These are phyloP conservation scores for Cytospora chrysosperma DNA, from an alignment of 2,329 filamentous ascomycete genomes.

Conservation along the genomic window DNA sequence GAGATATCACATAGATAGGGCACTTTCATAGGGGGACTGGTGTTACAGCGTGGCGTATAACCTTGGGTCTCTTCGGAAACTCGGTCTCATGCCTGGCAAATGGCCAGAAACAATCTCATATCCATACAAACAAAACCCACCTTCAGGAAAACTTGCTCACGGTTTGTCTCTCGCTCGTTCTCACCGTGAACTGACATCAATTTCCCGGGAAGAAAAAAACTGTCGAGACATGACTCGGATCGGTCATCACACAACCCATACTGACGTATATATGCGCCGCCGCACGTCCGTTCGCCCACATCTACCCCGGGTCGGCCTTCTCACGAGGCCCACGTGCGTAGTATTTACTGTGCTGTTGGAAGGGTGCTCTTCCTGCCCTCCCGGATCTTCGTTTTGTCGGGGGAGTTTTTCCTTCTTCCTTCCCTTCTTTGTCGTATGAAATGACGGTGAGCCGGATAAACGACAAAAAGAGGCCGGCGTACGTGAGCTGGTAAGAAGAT, in stretches of 20 bases:
- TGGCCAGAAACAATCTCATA: background rate
- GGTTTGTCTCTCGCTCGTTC: background rate
- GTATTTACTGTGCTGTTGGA: background rate
- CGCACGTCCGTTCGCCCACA: background rate
- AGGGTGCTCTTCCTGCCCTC: background rate
- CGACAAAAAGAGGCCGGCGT: background rate
- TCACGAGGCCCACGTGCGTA: slow-evolving; percentile 3
- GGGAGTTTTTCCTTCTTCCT: too few relatives aligned
- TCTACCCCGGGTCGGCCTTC: background rate
- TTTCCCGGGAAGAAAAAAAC: background rate
- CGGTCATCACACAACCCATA: slow-evolving; percentile 3
- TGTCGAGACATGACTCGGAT: slow-evolving; percentile 20
- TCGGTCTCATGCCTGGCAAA: background rate
- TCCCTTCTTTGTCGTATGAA: background rate
- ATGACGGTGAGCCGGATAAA: background rate
- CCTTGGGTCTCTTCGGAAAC: slow-evolving; percentile 1
- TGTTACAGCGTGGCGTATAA: slow-evolving; percentile 8
- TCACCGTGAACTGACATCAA: background rate
- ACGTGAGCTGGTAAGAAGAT: background rate
- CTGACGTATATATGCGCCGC: slow-evolving; percentile 17
- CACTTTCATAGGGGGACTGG: background rate
- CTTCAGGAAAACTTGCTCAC: background rate
- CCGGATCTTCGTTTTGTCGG: too few relatives aligned
- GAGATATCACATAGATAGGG: slow-evolving; percentile 18
- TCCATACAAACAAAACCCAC: background rate